These are phyloP conservation scores for Kandelia obovata DNA, from an alignment of 345 rosid species.

Conservation along the genomic window DNA sequence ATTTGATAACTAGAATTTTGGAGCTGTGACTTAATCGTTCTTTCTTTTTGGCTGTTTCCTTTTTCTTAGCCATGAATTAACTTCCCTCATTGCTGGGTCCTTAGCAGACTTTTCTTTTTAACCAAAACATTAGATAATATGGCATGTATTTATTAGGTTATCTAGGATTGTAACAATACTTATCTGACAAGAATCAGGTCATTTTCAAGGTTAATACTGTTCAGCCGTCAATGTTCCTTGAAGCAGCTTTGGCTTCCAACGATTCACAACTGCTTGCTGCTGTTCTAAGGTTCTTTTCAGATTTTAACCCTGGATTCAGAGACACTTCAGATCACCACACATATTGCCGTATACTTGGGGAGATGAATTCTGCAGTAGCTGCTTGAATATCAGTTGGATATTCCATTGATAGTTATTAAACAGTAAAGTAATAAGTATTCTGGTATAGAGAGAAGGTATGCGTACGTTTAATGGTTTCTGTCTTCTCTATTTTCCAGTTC, in stretches of 20 bases:
- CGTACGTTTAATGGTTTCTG: no score
- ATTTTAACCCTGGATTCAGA: slow-evolving; percentile 66
- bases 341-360: slow-evolving; percentile 56
- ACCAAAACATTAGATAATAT: not conserved
- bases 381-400: slow-evolving; percentile 1
- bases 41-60: no score
- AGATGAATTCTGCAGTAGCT: slow-evolving; percentile 43
- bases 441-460: not conserved
- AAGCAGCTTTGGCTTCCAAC: slow-evolving; percentile 71
- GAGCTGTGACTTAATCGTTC: no score
- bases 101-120: not conserved
- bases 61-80: no score
- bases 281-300: slow-evolving; percentile 82
- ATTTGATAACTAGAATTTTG: not conserved
- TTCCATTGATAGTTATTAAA: not conserved
- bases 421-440: not conserved
- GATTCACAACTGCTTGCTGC: slow-evolving; percentile 83
- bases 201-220: slow-evolving; percentile 61
- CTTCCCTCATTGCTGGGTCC: not conserved
- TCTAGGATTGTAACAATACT: not conserved
- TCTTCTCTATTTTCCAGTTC: no score
- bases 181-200: slow-evolving; percentile 1
- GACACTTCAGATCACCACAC: slow-evolving; percentile 56
- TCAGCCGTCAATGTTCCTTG: slow-evolving; percentile 70
- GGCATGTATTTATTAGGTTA: not conserved